Conservation (phyloP, 768 basidiomycete species). For the Lactarius akahatsu region DNA sequence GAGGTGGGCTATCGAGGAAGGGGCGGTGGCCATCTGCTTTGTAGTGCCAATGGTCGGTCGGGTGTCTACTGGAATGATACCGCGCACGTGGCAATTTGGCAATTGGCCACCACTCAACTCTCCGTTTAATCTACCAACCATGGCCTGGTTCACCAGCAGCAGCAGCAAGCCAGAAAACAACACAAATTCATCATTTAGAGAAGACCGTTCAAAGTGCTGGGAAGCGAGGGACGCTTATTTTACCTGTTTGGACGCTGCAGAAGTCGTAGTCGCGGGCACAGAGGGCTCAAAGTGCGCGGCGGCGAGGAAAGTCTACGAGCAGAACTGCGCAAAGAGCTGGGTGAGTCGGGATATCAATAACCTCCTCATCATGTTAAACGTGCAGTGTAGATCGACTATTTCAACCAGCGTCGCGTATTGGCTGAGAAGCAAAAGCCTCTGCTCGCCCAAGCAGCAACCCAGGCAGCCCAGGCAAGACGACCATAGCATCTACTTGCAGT, state of each 20-base stretch:
- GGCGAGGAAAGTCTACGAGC: conserved; percentile 61
- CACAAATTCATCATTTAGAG: conserved; percentile 43
- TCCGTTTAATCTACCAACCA: conserved; percentile 4
- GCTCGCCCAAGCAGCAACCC: conserved; percentile 48
- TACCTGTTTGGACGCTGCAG: conserved; percentile 69
- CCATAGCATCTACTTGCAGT: conserved; percentile 8
- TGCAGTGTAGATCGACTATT: conserved; percentile 77
- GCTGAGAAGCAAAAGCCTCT: conserved; percentile 76
- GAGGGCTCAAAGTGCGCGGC: conserved; percentile 58
- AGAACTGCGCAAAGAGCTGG: conserved; percentile 86
- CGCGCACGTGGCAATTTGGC: conserved; percentile 12
- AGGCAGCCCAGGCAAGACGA: conserved; percentile 37
- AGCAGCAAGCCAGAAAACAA: conserved; percentile 41
- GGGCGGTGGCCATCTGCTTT: conserved; percentile 25
- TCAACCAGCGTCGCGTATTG: conserved; percentile 85
- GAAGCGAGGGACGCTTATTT: conserved; percentile 81
- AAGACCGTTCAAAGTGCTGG: conserved; percentile 85
- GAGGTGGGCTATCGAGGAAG: conserved; percentile 33
- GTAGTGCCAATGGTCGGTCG: neutral
- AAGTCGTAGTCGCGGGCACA: conserved; percentile 73
- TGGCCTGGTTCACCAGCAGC: conserved; percentile 42
- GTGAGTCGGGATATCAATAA: conserved; percentile 44
- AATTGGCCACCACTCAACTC: conserved; percentile 2
- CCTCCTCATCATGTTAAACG: neutral
- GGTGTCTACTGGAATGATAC: neutral